Conservation (phyloP, 2,329 filamentous ascomycete genomes). For the Colletotrichum sp. region DNA sequence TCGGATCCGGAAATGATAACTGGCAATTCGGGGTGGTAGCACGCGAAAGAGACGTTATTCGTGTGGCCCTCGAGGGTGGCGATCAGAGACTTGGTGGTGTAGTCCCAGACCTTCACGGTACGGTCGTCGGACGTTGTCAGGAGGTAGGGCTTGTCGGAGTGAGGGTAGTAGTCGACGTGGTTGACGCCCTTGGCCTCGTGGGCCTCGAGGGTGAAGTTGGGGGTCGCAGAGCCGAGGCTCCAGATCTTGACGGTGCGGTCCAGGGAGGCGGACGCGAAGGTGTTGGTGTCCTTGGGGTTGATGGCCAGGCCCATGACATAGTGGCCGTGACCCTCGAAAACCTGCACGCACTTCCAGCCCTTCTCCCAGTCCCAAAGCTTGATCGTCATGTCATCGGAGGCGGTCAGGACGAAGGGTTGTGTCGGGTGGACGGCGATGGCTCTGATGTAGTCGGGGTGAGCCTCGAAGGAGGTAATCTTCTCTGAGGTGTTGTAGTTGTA, state of each 20-base stretch:
- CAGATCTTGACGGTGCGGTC: slow-evolving; percentile 98
- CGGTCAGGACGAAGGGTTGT: slow-evolving; percentile 93
- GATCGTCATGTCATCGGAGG: slow-evolving; percentile 98
- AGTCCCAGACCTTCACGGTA: slow-evolving; percentile 94
- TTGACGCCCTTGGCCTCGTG: slow-evolving; percentile 98
- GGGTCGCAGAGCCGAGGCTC: slow-evolving; percentile 90
- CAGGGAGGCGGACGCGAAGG: slow-evolving; percentile 89
- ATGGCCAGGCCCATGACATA: slow-evolving; percentile 97
- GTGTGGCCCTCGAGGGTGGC: slow-evolving; percentile 96
- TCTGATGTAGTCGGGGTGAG: slow-evolving; percentile 97
- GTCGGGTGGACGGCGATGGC: slow-evolving; percentile 95
- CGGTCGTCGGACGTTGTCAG: slow-evolving; percentile 92
- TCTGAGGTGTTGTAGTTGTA: slow-evolving; percentile 99
- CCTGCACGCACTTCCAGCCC: slow-evolving; percentile 95
- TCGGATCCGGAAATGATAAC: slow-evolving; percentile 98
- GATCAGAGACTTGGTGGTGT: slow-evolving; percentile 96
- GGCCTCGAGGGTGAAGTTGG: slow-evolving; percentile 96
- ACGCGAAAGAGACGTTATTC: slow-evolving; percentile 97
- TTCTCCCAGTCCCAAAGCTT: slow-evolving; percentile 99
- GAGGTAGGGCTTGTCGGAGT: slow-evolving; percentile 82
- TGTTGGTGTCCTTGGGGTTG: slow-evolving; percentile 97
- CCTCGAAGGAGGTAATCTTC: slow-evolving; percentile 97
- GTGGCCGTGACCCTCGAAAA: slow-evolving; percentile 95
- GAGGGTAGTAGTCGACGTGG: slow-evolving; percentile 89
- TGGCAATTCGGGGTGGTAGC: slow-evolving; percentile 95